Base-by-base conservation (phyloP, 768 basidiomycete species). In the Pulveroboletus sp. region DNA sequence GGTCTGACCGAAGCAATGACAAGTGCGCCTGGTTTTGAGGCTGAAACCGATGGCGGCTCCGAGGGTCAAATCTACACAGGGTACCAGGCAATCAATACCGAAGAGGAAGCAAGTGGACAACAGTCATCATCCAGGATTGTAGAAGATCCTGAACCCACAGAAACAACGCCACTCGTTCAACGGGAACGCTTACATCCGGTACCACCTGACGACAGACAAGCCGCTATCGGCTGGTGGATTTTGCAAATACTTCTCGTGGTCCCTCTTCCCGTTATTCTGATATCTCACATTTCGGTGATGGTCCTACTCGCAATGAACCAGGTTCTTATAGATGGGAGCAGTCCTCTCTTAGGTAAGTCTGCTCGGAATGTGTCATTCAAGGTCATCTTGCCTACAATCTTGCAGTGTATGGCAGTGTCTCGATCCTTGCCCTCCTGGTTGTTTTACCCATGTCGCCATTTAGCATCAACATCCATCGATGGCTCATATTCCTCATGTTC, bases 401-500 rank as follows among this genome's bases (percentile, higher is more conserved):
- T 41, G 11, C 52, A 85, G 84, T 84, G 2, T 87, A 86, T 55
- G 60, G 63, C 2, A 53, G 60, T 0, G 54, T 78, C 3, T 74
- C 78, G 0, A 14, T 80, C 2, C 52, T 85, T 10, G 70, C 76
- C 1, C 60, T 78, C 21, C 59, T 86, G 31, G 66, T 83, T 20
- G 58, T 83, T 51, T 55, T 87, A 8, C 86, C 86, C 4, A 55
- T 87, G 40, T 72, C 78, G 2, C 87, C 86, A 0, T 90, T 88
- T 65, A 73, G 74, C 9, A 76, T 79, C 63, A 78, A 77, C 50
- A 62, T 76, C 7, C 78, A 75, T 43, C 68, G 63, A 24, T 61
- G 48, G 47, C 57, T 79, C 24, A 71, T 70, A 6, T 11, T 67
- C 16, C 31, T 69, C 31, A 59, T 74, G 9, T 46, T 79, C 20